Conservation (phyloP, 306 rosid species). For the Parietaria judaica region DNA sequence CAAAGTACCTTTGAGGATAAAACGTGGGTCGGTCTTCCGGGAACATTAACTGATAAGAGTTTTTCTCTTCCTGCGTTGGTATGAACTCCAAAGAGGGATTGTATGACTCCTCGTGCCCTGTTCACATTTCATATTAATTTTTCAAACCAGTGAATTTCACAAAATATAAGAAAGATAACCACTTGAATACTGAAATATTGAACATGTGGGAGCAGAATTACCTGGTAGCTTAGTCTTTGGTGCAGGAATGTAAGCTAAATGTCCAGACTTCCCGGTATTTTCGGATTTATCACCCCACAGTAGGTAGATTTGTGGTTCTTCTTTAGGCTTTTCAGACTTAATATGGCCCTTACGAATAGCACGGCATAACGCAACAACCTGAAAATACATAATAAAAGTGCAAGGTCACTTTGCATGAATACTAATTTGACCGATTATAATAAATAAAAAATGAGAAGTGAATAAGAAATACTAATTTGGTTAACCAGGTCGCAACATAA, state of each 20-base stretch:
- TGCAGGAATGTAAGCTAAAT: conserved; percentile 83
- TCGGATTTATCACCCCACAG: conserved; percentile 85
- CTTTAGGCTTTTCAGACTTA: conserved; percentile 69
- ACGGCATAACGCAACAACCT: conserved; percentile 69
- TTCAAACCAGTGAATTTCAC: conserved; percentile 8
- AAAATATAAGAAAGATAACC: background rate
- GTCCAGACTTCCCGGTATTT: conserved; percentile 46
- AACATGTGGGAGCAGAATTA: conserved; percentile 20
- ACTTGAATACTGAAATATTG: no score
- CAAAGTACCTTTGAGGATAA: conserved; percentile 63
- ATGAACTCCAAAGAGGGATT: conserved; percentile 91
- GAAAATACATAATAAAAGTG: conserved; percentile 22
- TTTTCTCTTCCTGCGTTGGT: conserved; percentile 89
- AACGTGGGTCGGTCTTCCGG: conserved; percentile 93
- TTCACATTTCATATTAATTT: conserved; percentile 1
- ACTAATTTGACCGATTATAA: background rate
- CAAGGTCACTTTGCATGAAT: conserved; percentile 9
- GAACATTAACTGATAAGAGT: conserved; percentile 68
- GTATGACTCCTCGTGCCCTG: conserved; percentile 91
- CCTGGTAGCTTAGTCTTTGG: conserved; percentile 90
- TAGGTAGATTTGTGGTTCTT: conserved; percentile 57
- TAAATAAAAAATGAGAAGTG: no score
- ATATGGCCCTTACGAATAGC: conserved; percentile 75
- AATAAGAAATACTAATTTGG: no score
- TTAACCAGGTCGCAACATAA: background rate